Percentiles rank a stretch among this genome's conserved stretches.
Evolutionary conservation across 2,329 filamentous ascomycete species (phyloP).

Genomic region (Parastagonospora avenae): DNA sequence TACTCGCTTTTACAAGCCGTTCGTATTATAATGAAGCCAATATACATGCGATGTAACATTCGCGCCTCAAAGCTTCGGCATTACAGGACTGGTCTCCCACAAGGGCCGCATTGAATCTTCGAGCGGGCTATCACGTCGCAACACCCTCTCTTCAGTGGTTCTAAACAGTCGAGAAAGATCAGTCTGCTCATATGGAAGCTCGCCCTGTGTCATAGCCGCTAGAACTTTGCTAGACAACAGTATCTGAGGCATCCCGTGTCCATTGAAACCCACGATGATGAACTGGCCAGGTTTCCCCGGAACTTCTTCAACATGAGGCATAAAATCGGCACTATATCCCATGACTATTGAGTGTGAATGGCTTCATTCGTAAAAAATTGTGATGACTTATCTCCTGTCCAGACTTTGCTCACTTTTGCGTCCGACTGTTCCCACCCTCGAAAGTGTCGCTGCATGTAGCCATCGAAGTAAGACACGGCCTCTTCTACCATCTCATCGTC

Average conservation of each 20-base stretch:
- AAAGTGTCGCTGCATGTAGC: slow-evolving; percentile 4
- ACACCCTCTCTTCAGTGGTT: no score
- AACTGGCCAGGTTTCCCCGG: neutral
- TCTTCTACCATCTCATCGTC: slow-evolving; percentile 1
- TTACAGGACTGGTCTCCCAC: no score
- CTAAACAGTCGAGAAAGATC: no score
- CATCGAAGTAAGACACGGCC: slow-evolving; percentile 1
- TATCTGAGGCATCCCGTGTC: neutral
- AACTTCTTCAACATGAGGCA: neutral
- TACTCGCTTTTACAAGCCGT: no score
- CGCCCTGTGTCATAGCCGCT: neutral
- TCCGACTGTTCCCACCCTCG: neutral
- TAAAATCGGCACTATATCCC: neutral
- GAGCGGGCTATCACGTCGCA: no score
- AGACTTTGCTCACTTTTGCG: neutral
- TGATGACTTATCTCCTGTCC: neutral
- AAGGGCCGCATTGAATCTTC: no score
- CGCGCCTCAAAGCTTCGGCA: no score
- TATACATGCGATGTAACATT: no score
- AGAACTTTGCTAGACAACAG: neutral
- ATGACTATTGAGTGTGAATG: neutral
- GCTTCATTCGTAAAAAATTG: neutral
- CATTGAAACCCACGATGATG: neutral
- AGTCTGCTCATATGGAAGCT: no score
- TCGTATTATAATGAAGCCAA: no score